Conservation (phyloP, 768 basidiomycete species). For the Tephrocybe rancida region DNA sequence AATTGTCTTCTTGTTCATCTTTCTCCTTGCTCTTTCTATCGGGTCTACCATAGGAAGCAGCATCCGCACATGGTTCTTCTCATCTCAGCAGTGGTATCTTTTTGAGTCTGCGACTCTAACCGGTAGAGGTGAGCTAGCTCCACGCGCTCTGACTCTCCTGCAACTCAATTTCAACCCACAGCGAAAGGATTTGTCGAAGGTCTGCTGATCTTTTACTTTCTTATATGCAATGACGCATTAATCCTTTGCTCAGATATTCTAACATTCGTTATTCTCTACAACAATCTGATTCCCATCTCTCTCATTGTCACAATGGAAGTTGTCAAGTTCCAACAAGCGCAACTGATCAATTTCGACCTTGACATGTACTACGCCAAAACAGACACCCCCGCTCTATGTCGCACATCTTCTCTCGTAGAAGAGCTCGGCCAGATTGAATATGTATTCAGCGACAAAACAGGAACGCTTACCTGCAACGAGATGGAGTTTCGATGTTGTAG, state of each 20-base stretch:
- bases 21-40: slow-evolving; percentile 84
- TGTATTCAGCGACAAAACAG: slow-evolving; percentile 94
- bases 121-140: slow-evolving; percentile 57
- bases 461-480: slow-evolving; percentile 95
- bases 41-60: slow-evolving; percentile 93
- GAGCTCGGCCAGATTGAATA: slow-evolving; percentile 98
- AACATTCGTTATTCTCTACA: slow-evolving; percentile 98
- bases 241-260: slow-evolving; percentile 69
- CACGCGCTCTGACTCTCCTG: not conserved
- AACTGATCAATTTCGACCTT: slow-evolving; percentile 94
- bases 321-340: slow-evolving; percentile 97
- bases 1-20: slow-evolving; percentile 91
- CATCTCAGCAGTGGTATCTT: slow-evolving; percentile 90
- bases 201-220: slow-evolving; percentile 26
- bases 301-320: slow-evolving; percentile 99
- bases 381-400: slow-evolving; percentile 94
- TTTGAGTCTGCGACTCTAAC: slow-evolving; percentile 59
- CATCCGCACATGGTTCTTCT: slow-evolving; percentile 90
- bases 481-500: slow-evolving; percentile 96
- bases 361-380: slow-evolving; percentile 98
- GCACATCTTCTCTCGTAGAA: slow-evolving; percentile 98
- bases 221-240: slow-evolving; percentile 11
- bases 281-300: slow-evolving; percentile 98
- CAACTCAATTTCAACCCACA: slow-evolving; percentile 25
- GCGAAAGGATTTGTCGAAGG: slow-evolving; percentile 86